phyloP scores from a whole-genome alignment of 2,329 filamentous ascomycete genomes.

The Xylariaceae sp. region DNA sequence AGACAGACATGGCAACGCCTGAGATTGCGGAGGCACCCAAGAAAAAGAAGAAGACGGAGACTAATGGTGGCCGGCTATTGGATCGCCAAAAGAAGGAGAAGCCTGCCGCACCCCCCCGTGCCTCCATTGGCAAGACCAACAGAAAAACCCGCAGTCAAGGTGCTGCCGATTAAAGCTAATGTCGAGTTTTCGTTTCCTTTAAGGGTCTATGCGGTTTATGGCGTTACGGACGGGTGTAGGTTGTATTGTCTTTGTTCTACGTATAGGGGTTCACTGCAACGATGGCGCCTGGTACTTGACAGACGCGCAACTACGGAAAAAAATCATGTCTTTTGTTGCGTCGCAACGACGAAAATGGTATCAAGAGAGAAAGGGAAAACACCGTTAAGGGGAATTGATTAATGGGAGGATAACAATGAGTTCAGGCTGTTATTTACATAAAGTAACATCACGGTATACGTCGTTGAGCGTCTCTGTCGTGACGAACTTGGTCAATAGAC shows the following conservation, averaged over 20 bases:
- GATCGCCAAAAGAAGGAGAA: conserved; percentile 35
- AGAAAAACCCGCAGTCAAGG: conserved; percentile 39
- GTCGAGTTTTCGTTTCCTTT: neutral
- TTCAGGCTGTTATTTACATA: conserved; percentile 8
- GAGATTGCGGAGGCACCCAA: conserved; percentile 28
- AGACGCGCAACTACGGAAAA: neutral
- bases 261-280: conserved; percentile 5
- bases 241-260: neutral
- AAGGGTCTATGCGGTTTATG: neutral
- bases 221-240: neutral
- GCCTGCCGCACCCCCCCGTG: conserved; percentile 19
- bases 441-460: neutral
- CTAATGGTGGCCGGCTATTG: conserved; percentile 34
- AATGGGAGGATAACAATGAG: too few species aligned
- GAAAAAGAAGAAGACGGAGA: conserved; percentile 44
- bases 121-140: conserved; percentile 33
- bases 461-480: neutral
- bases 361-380: neutral
- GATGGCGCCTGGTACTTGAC: neutral
- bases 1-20: conserved; percentile 11
- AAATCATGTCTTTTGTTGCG: neutral
- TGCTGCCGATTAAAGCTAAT: conserved; percentile 7
- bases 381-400: too few species aligned
- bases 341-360: neutral
- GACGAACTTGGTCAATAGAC: too few species aligned